phyloP scores from a whole-genome alignment of 768 basidiomycete species.

The Boletus bicolor region DNA sequence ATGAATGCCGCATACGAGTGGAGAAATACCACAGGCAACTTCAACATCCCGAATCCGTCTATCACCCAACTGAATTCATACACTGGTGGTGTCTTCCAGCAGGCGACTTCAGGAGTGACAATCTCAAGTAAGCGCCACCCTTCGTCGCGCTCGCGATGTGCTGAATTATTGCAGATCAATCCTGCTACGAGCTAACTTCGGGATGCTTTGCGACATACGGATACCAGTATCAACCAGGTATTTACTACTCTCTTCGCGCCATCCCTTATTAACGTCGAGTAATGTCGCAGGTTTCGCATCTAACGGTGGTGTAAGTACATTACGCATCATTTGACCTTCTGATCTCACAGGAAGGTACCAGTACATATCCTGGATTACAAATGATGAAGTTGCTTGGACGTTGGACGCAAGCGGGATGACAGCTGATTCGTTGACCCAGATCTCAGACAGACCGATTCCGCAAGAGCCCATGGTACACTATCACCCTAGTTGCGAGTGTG shows the following conservation, averaged over 20 bases:
- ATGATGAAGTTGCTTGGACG: constrained; percentile 65
- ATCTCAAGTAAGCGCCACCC: constrained; percentile 45
- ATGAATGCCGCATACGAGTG: constrained; percentile 73
- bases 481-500: not conserved
- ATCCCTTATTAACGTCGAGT: not conserved
- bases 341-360: constrained; percentile 24
- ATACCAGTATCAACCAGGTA: constrained; percentile 75
- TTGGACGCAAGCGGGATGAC: constrained; percentile 60
- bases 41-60: constrained; percentile 52
- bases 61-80: constrained; percentile 60
- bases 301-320: constrained; percentile 47
- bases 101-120: constrained; percentile 73
- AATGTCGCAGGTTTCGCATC: constrained; percentile 19
- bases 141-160: not conserved
- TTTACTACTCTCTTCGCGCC: constrained; percentile 16
- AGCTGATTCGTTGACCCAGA: constrained; percentile 53
- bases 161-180: constrained; percentile 46
- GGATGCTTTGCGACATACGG: constrained; percentile 72
- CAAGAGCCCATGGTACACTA: constrained; percentile 76
- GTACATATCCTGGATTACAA: constrained; percentile 81
- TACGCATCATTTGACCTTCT: not conserved
- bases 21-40: constrained; percentile 60
- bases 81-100: constrained; percentile 76
- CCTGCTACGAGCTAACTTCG: constrained; percentile 54
- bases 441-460: constrained; percentile 66